Evolutionary conservation across 1,284 basidiomycete species (phyloP), one percentile per base, ranked within the genome.

Genomic region (Boletus semigastroideus): DNA sequence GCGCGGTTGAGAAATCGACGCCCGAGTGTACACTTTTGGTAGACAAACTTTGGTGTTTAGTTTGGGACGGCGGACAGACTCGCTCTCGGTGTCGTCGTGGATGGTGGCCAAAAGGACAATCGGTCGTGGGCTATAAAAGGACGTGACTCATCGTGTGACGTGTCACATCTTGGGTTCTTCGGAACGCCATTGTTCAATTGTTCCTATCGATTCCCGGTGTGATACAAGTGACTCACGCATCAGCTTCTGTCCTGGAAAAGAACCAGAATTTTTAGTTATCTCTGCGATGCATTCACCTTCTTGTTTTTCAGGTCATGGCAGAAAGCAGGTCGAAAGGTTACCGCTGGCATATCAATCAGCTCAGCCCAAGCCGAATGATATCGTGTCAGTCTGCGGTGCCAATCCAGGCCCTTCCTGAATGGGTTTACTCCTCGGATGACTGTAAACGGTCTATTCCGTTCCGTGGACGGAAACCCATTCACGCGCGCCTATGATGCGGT

Each of bases 81-180:
- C 9, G 49, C 27, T n/a, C 43, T 25, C 36, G 43, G 42, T 10
- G 8, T 13, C 28, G 58, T 59, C 39, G 61, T 52, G 37, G 55
- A 50, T 56, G 54, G 47, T 27, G 50, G 49, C 51, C 25, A 25
- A 46, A 12, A 63, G 30, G 30, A 17, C 31, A n/a, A 5, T 25
- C 9, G 4, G 39, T 43, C 51, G 42, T 51, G 58, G n/a, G 53
- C 25, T 39, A 31, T 33, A 20, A 14, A 36, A 52, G 38, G 33
- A 33, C 9, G 34, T 25, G 25, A 25, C 25, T 25, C 25, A 25
- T n/a, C 16, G 31, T 28, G 60, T 66, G 51, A 60, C 53, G 36
- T 12, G 25, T 25, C 25, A 25, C 5, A 39, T 20, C 48, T 51
- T 42, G 8, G 27, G 12, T n/a, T 20, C 14, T 25, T 45, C 28